Percentiles rank a stretch among this genome's conserved stretches.
These are phyloP conservation scores for Tricholoma saponaceum DNA, from an alignment of 768 basidiomycete genomes.

Conservation along the genomic window DNA sequence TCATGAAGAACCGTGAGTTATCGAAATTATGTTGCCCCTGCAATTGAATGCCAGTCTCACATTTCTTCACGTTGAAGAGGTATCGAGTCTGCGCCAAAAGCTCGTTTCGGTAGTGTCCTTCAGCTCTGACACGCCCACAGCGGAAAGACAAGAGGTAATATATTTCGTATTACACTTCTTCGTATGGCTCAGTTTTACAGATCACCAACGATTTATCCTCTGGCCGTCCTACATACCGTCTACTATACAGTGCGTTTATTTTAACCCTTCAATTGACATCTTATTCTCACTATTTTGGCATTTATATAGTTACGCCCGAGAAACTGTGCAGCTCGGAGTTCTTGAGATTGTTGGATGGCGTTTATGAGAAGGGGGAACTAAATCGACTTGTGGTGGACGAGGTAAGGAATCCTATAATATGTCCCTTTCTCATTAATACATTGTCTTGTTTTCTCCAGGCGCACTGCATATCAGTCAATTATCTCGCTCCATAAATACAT, in stretches of 20 bases:
- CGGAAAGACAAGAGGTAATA: conserved; percentile 53
- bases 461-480: conserved; percentile 73
- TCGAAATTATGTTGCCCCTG: not conserved
- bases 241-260: conserved; percentile 65
- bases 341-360: conserved; percentile 39
- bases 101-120: conserved; percentile 56
- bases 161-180: not conserved
- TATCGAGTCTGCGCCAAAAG: conserved; percentile 52
- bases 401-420: conserved; percentile 33
- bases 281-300: not conserved
- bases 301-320: conserved; percentile 69
- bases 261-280: not conserved
- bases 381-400: conserved; percentile 81
- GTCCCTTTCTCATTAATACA: not conserved
- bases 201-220: conserved; percentile 59
- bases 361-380: conserved; percentile 54
- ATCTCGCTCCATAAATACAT: not conserved
- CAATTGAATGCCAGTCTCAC: not conserved
- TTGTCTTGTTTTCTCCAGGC: conserved; percentile 39
- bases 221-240: conserved; percentile 50
- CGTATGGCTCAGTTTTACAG: conserved; percentile 29
- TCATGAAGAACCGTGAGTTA: conserved; percentile 76
- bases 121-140: conserved; percentile 57
- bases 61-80: conserved; percentile 39
- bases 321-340: conserved; percentile 57